Conservation (phyloP, 2,329 filamentous ascomycete species). For the Rachicladosporium sp. region DNA sequence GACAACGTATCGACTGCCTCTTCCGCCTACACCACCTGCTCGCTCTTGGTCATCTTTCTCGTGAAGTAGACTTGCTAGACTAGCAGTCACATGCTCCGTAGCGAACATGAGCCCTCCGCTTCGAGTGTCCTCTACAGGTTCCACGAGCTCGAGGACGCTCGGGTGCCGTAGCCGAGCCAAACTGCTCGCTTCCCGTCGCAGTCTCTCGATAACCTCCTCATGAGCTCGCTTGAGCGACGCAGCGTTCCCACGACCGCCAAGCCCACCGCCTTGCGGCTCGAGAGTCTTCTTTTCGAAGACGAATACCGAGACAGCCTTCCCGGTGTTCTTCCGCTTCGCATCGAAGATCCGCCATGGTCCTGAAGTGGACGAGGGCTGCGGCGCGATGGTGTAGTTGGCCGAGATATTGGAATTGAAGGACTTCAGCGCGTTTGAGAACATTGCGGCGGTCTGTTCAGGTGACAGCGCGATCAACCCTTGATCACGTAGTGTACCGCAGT, state of each 20-base stretch:
- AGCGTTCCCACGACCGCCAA: slow-evolving; percentile 48
- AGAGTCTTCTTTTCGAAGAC: slow-evolving; percentile 85
- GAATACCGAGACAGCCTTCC: slow-evolving; percentile 80
- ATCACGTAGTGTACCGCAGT: no score
- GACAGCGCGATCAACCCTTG: no score
- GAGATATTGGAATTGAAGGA: slow-evolving; percentile 90
- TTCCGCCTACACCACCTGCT: slow-evolving; percentile 48
- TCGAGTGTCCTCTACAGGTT: slow-evolving; percentile 89
- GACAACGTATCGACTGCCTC: slow-evolving; percentile 66
- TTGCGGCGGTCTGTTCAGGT: slow-evolving; percentile 30
- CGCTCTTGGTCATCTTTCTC: slow-evolving; percentile 85
- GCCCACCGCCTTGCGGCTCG: slow-evolving; percentile 42
- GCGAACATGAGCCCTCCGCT: slow-evolving; percentile 90
- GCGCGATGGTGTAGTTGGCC: slow-evolving; percentile 75
- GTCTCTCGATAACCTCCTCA: slow-evolving; percentile 79
- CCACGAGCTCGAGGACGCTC: slow-evolving; percentile 79
- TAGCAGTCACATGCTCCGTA: slow-evolving; percentile 81
- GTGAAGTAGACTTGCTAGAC: slow-evolving; percentile 65
- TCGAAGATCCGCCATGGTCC: slow-evolving; percentile 98
- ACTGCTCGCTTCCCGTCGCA: slow-evolving; percentile 85
- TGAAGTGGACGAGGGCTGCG: slow-evolving; percentile 62
- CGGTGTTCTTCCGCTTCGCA: slow-evolving; percentile 90
- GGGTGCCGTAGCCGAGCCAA: slow-evolving; percentile 82
- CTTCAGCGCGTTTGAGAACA: slow-evolving; percentile 91
- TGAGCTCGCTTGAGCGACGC: slow-evolving; percentile 65